Base-by-base conservation (phyloP, 352 stramenopile species). In the Phytophthora hibernalis region DNA sequence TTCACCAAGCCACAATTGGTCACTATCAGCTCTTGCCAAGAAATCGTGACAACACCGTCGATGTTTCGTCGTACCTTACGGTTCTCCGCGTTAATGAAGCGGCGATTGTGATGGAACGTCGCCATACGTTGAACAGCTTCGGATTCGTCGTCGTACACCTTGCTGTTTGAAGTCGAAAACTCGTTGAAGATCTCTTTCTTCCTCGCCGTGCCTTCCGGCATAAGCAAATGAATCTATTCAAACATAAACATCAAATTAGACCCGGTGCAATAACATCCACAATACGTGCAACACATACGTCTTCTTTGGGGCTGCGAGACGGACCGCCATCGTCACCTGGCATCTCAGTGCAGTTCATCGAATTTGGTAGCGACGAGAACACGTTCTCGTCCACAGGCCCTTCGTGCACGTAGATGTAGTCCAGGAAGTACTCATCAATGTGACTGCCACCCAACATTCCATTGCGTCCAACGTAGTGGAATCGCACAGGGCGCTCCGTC, bases 371-470 rank as follows among this genome's bases (percentile, higher is more conserved):
- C 59, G 86, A 80, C 26, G 62, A 76, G 38, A 95, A 95, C 16
- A 95, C 85, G 37, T 89, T 67, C 54, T 79, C 68, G 30, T 86
- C 65, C 26, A 94, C 70, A 11, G 86, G 79, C 0, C 85, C 87
- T 53, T 83, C 84, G 37, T 87, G 86, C 18, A 97, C 74, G 68
- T 93, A 95, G 54, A 94, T 74, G 74, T 97, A 97, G 65, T 97
- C 88, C 51, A 97, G 56, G 54, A 82, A 95, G 72, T 97, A 97
- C 72, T 97, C 88, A 58, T 97, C 91, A 57, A 96, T 92, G 72
- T 97, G 91, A 57, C 87, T 95, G 5, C 86, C 89, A 21, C 89
- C 87, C 12, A 97, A 72, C 76, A 96, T 84, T 0, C 76, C 71
- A 58, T 96, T 96, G 64, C 92, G 89, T 11, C 91, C 91, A 0